Evolutionary conservation across 2,329 filamentous ascomycete species (phyloP).

Genomic region (Paecilomyces dactylethromorphus): DNA sequence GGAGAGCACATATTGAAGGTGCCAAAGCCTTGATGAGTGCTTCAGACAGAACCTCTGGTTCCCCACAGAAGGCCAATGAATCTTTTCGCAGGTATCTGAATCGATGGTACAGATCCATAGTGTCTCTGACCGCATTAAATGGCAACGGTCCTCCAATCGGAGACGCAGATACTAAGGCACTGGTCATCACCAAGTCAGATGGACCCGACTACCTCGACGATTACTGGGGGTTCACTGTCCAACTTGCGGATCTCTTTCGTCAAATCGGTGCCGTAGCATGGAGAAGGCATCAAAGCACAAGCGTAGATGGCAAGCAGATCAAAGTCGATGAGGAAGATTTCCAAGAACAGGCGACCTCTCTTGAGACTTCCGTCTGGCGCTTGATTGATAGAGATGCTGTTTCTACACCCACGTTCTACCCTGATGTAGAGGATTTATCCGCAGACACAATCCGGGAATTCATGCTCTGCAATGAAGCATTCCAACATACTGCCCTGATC

Average conservation of each 20-base stretch:
- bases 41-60: conserved; percentile 10
- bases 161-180: conserved; percentile 4
- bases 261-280: conserved; percentile 32
- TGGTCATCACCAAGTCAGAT: neutral
- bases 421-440: conserved; percentile 27
- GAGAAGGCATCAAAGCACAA: conserved; percentile 17
- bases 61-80: conserved; percentile 18
- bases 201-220: conserved; percentile 33
- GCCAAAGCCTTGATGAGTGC: conserved; percentile 32
- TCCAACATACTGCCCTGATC: conserved; percentile 38
- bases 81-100: conserved; percentile 32
- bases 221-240: conserved; percentile 37
- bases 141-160: conserved; percentile 31
- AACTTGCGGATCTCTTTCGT: conserved; percentile 31
- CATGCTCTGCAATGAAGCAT: conserved; percentile 35
- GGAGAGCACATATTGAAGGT: conserved; percentile 38
- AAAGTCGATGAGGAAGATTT: conserved; percentile 15
- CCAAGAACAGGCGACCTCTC: conserved; percentile 21
- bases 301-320: conserved; percentile 7
- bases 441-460: conserved; percentile 28
- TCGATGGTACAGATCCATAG: conserved; percentile 36
- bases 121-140: conserved; percentile 35
- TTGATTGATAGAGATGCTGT: conserved; percentile 26
- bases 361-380: conserved; percentile 27
- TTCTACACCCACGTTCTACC: conserved; percentile 27